Evolutionary conservation across 768 basidiomycete species (phyloP).

Genomic region (Russula compacta): DNA sequence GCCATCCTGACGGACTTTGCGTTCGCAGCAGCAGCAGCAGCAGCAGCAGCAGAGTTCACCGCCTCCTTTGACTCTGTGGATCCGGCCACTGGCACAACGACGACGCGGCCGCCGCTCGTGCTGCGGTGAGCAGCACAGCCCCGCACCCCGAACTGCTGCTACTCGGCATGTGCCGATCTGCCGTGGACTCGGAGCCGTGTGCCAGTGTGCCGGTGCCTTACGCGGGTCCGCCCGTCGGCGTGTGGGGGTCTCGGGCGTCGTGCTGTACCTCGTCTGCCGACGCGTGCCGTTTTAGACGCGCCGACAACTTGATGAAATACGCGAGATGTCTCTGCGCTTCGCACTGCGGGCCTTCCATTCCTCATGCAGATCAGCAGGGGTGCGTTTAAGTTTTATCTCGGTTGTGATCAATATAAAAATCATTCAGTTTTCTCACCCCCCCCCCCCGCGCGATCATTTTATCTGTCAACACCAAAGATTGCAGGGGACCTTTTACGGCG

Average conservation of each 20-base stretch:
- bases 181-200: neutral
- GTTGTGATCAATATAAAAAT: neutral
- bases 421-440: neutral
- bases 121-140: neutral
- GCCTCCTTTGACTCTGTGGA: neutral
- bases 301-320: neutral
- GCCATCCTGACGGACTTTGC: neutral
- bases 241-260: slow-evolving; percentile 5
- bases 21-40: neutral
- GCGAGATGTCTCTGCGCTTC: neutral
- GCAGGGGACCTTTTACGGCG: neutral
- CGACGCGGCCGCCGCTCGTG: neutral
- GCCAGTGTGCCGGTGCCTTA: neutral
- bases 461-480: neutral
- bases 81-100: too few species aligned
- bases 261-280: neutral
- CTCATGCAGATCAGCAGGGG: neutral
- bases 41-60: neutral
- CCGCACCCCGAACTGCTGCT: neutral
- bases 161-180: neutral
- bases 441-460: neutral
- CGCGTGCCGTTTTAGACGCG: neutral
- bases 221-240: neutral
- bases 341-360: neutral
- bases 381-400: neutral